Conservation (phyloP, 306 rosid genomes). For the Mimosa pudica region DNA sequence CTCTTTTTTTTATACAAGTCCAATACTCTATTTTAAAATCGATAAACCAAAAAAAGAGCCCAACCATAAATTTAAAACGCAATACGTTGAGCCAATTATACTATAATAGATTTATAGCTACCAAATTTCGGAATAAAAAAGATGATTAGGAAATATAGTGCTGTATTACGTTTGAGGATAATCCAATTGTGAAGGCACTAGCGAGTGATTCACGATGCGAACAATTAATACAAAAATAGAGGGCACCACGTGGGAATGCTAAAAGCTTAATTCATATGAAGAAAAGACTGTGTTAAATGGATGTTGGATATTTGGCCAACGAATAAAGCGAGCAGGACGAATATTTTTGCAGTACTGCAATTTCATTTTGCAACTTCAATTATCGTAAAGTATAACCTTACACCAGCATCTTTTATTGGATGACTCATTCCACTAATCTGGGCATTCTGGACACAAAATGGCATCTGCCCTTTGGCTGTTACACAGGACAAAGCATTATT, state of each 20-base stretch:
- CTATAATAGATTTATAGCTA: background rate
- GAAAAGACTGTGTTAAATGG: background rate
- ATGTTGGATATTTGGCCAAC: background rate
- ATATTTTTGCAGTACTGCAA: background rate
- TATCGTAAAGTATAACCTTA: background rate
- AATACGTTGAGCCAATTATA: background rate
- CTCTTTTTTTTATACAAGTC: too few species aligned
- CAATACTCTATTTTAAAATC: too few species aligned
- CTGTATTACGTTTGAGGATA: background rate
- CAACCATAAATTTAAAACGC: background rate
- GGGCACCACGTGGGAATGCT: background rate
- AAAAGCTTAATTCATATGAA: background rate
- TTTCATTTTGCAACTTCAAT: background rate
- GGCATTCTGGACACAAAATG: slow-evolving; percentile 16
- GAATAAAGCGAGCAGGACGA: background rate
- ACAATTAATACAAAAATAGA: background rate
- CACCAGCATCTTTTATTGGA: slow-evolving; percentile 22
- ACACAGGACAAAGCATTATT: slow-evolving; percentile 30
- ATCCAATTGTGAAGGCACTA: background rate
- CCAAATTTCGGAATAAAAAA: background rate
- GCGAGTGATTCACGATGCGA: background rate
- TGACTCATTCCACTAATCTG: slow-evolving; percentile 32
- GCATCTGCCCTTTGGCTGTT: slow-evolving; percentile 28
- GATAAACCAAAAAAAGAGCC: too few species aligned
- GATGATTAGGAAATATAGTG: background rate